These are phyloP conservation scores for Candida maltosa DNA, from an alignment of 805 yeast genomes.

Conservation along the genomic window DNA sequence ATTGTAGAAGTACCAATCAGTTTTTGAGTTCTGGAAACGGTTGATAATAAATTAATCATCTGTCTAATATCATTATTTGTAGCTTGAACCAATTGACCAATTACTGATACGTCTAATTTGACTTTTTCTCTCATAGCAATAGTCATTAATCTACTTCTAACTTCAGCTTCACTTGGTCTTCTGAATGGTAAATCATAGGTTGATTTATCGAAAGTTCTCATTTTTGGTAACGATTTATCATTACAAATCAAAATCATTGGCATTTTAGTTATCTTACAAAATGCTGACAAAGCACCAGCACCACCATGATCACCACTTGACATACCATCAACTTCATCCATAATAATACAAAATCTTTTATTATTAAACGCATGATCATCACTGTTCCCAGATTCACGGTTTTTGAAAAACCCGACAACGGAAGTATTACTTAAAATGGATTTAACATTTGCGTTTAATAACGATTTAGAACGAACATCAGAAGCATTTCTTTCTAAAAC, in stretches of 20 bases:
- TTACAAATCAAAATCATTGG: conserved; percentile 94
- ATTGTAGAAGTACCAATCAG: conserved; percentile 61
- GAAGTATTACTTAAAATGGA: conserved; percentile 79
- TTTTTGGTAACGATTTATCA: conserved; percentile 87
- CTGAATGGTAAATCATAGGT: conserved; percentile 80
- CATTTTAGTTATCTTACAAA: conserved; percentile 79
- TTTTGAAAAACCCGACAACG: conserved; percentile 68
- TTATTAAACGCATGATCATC: conserved; percentile 32
- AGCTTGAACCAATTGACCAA: conserved; percentile 80
- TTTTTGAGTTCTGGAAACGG: conserved; percentile 73
- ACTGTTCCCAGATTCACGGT: conserved; percentile 31
- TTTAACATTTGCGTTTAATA: conserved; percentile 66
- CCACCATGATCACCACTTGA: conserved; percentile 99
- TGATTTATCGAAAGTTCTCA: conserved; percentile 90
- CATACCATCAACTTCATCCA: conserved; percentile 99
- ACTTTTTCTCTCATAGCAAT: conserved; percentile 84
- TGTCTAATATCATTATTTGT: conserved; percentile 93
- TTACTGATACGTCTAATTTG: conserved; percentile 72
- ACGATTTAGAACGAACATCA: conserved; percentile 83
- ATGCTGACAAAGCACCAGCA: conserved; percentile 87
- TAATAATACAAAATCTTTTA: conserved; percentile 72
- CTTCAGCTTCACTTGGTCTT: conserved; percentile 80
- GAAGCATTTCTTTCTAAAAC: conserved; percentile 78
- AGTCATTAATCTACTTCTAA: conserved; percentile 82
- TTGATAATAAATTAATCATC: conserved; percentile 83